Evolutionary conservation across 139 green algal species (phyloP).

Genomic region (Coccomyxa sp.): DNA sequence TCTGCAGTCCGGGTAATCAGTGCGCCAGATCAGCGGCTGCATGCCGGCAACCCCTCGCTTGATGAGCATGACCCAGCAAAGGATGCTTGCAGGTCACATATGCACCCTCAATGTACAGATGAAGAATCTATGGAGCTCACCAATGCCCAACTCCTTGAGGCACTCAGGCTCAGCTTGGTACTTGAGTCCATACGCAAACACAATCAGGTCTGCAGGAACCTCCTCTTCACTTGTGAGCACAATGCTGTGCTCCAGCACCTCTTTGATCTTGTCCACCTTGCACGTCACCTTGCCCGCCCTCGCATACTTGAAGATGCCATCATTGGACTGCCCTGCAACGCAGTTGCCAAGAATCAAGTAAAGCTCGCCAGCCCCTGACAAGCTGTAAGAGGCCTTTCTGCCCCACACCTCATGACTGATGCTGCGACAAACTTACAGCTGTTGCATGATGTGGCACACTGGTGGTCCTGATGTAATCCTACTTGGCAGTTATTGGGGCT

Average conservation of each 20-base stretch:
- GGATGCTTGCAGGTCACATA: no score
- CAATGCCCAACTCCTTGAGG: conserved; percentile 12
- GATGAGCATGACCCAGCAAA: no score
- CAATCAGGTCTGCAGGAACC: conserved; percentile 12
- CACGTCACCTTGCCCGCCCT: not conserved
- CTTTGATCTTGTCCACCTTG: not conserved
- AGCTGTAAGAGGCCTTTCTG: not conserved
- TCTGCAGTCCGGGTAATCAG: no score
- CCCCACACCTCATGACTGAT: not conserved
- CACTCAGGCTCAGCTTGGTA: conserved; percentile 23
- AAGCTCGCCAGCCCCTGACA: not conserved
- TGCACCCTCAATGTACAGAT: not conserved
- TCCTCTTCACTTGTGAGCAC: not conserved
- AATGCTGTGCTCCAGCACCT: not conserved
- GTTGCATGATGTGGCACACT: not conserved
- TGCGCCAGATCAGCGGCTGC: no score
- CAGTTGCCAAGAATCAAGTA: not conserved
- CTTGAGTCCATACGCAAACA: conserved; percentile 7
- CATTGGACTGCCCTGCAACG: conserved; percentile 27
- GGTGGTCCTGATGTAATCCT: not conserved
- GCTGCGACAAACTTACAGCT: not conserved
- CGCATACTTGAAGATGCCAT: conserved; percentile 24
- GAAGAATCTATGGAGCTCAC: not conserved
- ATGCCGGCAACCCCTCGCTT: no score
- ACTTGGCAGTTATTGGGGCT: not conserved